Conservation (phyloP, 306 rosid genomes). For the Lablab purpureus region DNA sequence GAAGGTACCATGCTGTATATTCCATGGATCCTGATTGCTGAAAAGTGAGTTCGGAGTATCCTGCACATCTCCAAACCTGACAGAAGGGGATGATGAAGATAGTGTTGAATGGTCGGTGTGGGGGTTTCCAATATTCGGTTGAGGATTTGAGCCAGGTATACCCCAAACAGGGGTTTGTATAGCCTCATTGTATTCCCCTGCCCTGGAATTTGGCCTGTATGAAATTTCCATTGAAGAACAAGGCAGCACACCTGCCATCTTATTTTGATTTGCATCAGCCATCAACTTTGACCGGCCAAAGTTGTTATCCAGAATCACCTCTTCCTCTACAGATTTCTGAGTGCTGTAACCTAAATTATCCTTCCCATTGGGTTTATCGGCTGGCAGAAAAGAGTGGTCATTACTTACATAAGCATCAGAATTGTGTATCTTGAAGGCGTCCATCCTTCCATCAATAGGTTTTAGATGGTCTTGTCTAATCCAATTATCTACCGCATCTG, state of each 20-base stretch:
- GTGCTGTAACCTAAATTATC: constrained; percentile 49
- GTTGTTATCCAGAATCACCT: constrained; percentile 56
- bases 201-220: constrained; percentile 47
- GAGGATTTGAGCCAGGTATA: constrained; percentile 56
- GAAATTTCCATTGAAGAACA: constrained; percentile 56
- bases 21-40: constrained; percentile 91
- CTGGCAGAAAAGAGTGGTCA: constrained; percentile 52
- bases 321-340: constrained; percentile 48
- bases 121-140: constrained; percentile 51
- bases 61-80: constrained; percentile 57
- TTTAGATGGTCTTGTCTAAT: constrained; percentile 57
- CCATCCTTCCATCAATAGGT: constrained; percentile 65
- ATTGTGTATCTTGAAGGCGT: constrained; percentile 50
- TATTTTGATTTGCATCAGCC: constrained; percentile 43
- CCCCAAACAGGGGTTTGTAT: constrained; percentile 62
- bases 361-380: constrained; percentile 51
- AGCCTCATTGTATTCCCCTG: constrained; percentile 61
- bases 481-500: constrained; percentile 52
- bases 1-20: constrained; percentile 62
- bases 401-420: constrained; percentile 50
- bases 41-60: constrained; percentile 80
- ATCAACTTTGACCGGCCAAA: constrained; percentile 49
- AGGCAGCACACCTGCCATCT: constrained; percentile 49
- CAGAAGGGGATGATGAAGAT: constrained; percentile 53
- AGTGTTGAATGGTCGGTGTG: constrained; percentile 47